Conservation (phyloP, 768 basidiomycete genomes). For the Multifurca ochricompacta region DNA sequence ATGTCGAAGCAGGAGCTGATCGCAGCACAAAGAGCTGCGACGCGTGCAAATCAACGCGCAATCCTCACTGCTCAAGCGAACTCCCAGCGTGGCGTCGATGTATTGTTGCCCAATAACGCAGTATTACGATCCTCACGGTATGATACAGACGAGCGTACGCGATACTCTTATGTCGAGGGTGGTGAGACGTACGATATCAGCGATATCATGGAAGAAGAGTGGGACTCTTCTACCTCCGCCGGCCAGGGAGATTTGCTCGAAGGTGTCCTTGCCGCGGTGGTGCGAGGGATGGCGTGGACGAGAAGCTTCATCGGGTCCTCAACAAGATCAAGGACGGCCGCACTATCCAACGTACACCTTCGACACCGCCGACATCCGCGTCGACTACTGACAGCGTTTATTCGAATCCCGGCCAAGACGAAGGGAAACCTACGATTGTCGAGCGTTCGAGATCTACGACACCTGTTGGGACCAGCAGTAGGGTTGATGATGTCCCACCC, state of each 20-base stretch:
- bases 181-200: slow-evolving; percentile 92
- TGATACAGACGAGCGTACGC: slow-evolving; percentile 61
- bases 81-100: slow-evolving; percentile 79
- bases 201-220: slow-evolving; percentile 86
- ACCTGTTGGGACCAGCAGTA: slow-evolving; percentile 13
- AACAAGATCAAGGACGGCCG: slow-evolving; percentile 66
- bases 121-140: slow-evolving; percentile 79
- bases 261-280: slow-evolving; percentile 46
- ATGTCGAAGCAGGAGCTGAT: slow-evolving; percentile 83
- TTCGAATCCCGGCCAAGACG: slow-evolving; percentile 55
- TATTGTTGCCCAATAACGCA: slow-evolving; percentile 77
- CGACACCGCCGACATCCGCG: slow-evolving; percentile 22
- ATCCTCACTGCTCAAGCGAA: slow-evolving; percentile 83
- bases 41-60: slow-evolving; percentile 76
- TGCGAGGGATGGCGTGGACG: slow-evolving; percentile 49
- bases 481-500: slow-evolving; percentile 16
- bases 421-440: slow-evolving; percentile 18
- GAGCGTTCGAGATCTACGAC: slow-evolving; percentile 23
- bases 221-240: slow-evolving; percentile 36
- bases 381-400: slow-evolving; percentile 27
- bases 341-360: slow-evolving; percentile 27
- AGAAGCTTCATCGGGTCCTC: slow-evolving; percentile 67
- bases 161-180: slow-evolving; percentile 93
- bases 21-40: slow-evolving; percentile 83
- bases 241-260: slow-evolving; percentile 58